These are phyloP conservation scores for Fusarium xyrophilum DNA, from an alignment of 2,329 filamentous ascomycete species.

Conservation along the genomic window DNA sequence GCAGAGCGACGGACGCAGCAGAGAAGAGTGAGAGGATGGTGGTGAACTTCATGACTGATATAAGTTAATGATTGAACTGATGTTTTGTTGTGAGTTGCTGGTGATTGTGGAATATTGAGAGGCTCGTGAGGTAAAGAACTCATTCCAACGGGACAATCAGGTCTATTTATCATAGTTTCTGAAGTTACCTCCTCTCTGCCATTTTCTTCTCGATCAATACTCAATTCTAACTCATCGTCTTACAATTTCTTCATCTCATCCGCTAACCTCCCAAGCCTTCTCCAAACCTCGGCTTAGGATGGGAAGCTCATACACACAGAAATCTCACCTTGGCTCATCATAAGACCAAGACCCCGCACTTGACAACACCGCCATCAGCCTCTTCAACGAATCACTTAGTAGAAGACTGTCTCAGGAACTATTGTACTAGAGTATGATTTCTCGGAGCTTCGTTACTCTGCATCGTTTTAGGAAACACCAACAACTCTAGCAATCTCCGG, in stretches of 20 bases:
- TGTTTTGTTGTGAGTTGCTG: neutral
- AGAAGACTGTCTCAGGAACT: neutral
- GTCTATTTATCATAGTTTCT: conserved; percentile 4
- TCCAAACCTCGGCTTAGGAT: conserved; percentile 12
- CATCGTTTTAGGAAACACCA: conserved; percentile 6
- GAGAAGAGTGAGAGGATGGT: conserved; percentile 16
- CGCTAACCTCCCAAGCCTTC: neutral
- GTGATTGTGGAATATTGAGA: neutral
- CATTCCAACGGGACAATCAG: neutral
- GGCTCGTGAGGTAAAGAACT: neutral
- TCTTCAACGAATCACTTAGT: neutral
- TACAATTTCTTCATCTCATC: neutral
- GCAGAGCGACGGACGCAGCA: conserved; percentile 13
- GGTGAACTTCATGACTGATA: conserved; percentile 25
- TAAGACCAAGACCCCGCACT: conserved; percentile 16
- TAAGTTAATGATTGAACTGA: neutral
- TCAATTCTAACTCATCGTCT: neutral
- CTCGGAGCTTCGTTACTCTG: conserved; percentile 3
- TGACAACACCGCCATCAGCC: conserved; percentile 8
- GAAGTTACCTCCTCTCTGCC: rapidly evolving
- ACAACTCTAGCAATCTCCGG: neutral
- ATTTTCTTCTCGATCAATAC: too few species aligned
- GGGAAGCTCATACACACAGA: conserved; percentile 2
- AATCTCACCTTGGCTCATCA: neutral
- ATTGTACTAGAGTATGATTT: neutral